A percentile compares a stretch with the other conserved stretches of the same genome.
phyloP scores from a whole-genome alignment of 371 early-diverging fungal genomes.

The Saksenaea oblongispora region DNA sequence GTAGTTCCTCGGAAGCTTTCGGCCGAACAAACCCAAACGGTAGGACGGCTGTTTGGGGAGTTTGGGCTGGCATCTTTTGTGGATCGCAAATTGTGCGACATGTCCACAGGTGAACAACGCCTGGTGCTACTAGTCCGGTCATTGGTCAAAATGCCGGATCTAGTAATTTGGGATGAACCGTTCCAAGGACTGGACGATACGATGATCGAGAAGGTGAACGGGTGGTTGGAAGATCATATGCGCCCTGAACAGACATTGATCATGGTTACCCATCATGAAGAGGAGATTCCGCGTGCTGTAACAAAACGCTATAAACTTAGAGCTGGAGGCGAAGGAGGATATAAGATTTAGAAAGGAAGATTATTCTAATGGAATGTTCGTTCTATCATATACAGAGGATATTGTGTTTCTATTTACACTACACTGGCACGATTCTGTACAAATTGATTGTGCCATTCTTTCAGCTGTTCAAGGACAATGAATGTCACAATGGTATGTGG shows the following conservation, averaged over 20 bases:
- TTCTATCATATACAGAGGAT: not conserved
- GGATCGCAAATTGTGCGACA: conserved; percentile 30
- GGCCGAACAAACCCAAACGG: conserved; percentile 20
- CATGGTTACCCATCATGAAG: conserved; percentile 65
- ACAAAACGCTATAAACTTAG: conserved; percentile 35
- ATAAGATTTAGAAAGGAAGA: not conserved
- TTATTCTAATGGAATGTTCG: not conserved
- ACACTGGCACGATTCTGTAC: not conserved
- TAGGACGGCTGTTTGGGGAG: conserved; percentile 38
- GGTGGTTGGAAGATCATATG: conserved; percentile 54
- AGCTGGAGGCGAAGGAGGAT: conserved; percentile 28
- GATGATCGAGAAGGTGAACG: conserved; percentile 45
- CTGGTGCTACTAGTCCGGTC: conserved; percentile 54
- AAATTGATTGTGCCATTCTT: conserved; percentile 24
- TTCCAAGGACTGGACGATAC: conserved; percentile 60
- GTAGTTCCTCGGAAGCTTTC: conserved; percentile 36
- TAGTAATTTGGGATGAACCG: conserved; percentile 66
- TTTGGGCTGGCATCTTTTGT: conserved; percentile 36
- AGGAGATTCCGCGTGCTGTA: conserved; percentile 54
- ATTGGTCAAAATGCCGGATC: conserved; percentile 49
- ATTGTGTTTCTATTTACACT: not conserved
- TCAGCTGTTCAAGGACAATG: conserved; percentile 78
- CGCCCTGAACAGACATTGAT: conserved; percentile 51
- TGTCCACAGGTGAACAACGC: conserved; percentile 62
- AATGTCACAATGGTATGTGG: conserved; percentile 91